These are phyloP conservation scores for Achlya hypogyna DNA, from an alignment of 352 stramenopile genomes.

Conservation along the genomic window DNA sequence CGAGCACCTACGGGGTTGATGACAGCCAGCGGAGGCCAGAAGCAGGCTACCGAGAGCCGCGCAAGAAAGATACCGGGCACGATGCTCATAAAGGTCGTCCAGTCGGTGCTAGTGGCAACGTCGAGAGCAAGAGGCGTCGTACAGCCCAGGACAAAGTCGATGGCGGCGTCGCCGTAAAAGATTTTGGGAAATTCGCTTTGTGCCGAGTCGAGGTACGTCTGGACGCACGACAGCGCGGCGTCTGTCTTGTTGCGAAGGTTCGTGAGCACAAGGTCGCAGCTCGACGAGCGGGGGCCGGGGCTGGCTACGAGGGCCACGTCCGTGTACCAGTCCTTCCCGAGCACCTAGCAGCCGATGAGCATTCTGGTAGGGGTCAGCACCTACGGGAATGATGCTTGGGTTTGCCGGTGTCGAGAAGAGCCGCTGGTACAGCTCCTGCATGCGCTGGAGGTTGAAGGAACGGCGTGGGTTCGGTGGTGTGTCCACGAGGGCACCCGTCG, in stretches of 20 bases:
- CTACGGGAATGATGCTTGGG: background rate
- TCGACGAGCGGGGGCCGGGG: background rate
- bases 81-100: background rate
- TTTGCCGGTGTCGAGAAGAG: conserved; percentile 1
- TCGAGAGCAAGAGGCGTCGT: background rate
- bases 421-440: background rate
- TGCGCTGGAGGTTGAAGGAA: conserved; percentile 1
- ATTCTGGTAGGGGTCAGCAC: background rate
- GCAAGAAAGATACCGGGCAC: background rate
- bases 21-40: background rate
- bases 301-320: background rate
- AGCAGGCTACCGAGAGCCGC: background rate
- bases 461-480: background rate
- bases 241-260: conserved; percentile 5
- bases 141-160: conserved; percentile 3
- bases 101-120: background rate
- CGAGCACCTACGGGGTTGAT: background rate
- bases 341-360: background rate
- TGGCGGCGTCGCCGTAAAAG: background rate
- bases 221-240: background rate
- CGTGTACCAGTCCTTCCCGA: background rate
- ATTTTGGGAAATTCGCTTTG: conserved; percentile 5
- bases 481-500: background rate
- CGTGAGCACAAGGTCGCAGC: background rate
- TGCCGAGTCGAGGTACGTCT: background rate